Evolutionary conservation across 345 rosid species (phyloP), one percentile per base, ranked within the genome.

Genomic region (Sapria himalayana): DNA sequence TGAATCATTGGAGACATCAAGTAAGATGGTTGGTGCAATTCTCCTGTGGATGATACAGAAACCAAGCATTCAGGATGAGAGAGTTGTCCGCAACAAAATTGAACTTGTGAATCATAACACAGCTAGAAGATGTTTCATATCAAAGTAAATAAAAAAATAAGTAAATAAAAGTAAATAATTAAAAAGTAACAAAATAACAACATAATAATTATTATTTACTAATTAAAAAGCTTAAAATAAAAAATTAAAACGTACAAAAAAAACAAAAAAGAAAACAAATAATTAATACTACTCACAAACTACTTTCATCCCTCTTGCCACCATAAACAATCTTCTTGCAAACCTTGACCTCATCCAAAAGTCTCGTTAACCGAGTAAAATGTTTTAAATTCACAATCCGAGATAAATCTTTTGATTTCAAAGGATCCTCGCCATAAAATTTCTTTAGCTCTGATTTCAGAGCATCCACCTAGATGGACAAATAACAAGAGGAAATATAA

Each of bases 291-390:
- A 63, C 95, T 82, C 60, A 82, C 98, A 82, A 61, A 22, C 63
- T 74, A 22, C 43, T 59, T 56, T 60, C 31, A 54, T 84, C 81
- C 41, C 62, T 77, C 69, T 74, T 63, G 43, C 95, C 93, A 23
- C 99, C 99, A 39, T 62, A 47, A 43, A 84, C 63, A 44, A 89
- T 74, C 50, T 82, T 89, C 4, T 63, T 65, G 48, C 81, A 73
- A 59, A 89, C 92, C 48, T 84, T 71, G 13, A 69, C 79, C 31
- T 89, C 99, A 22, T 89, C 99, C 54, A 89, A 46, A 50, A 84
- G 61, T 55, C 75, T 89, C 33, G 64, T 41, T 41, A 89, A 10
- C 10, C 99, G 91, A 44, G 58, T 46, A 52, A 77, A 89, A 78
- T 89, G 99, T 51, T 61, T 70, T 11, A 66, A 55, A 59, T 73